A percentile compares a stretch with the other conserved stretches of the same genome.
These are phyloP conservation scores for Cephaloascus fragrans DNA, from an alignment of 805 yeast genomes.

Conservation along the genomic window DNA sequence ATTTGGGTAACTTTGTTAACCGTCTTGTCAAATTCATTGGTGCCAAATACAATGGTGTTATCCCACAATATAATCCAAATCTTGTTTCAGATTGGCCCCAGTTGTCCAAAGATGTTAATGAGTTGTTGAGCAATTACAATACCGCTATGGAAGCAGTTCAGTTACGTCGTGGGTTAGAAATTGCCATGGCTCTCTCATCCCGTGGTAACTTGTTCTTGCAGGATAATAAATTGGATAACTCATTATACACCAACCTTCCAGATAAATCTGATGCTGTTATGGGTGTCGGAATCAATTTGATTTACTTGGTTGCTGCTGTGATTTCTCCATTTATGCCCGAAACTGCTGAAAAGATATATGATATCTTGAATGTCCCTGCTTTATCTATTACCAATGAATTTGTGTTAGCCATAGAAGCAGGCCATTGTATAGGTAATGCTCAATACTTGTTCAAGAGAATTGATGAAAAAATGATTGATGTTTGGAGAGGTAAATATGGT, in stretches of 20 bases:
- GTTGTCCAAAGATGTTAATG: constrained; percentile 48
- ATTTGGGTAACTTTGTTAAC: constrained; percentile 94
- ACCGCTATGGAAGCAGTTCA: constrained; percentile 69
- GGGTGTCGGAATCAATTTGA: constrained; percentile 81
- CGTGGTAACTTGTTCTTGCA: constrained; percentile 94
- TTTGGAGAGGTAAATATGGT: constrained; percentile 81
- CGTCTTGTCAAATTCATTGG: constrained; percentile 83
- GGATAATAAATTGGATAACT: constrained; percentile 90
- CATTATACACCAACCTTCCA: constrained; percentile 65
- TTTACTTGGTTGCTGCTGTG: constrained; percentile 76
- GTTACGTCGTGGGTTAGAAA: constrained; percentile 82
- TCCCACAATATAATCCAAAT: constrained; percentile 54
- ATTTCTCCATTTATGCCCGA: constrained; percentile 89
- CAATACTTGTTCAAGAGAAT: constrained; percentile 88
- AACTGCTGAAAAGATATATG: constrained; percentile 56
- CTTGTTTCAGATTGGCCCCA: constrained; percentile 36
- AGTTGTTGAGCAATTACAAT: constrained; percentile 50
- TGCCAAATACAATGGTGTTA: constrained; percentile 86
- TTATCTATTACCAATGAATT: constrained; percentile 71
- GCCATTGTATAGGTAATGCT: constrained; percentile 86
- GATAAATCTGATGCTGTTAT: constrained; percentile 85
- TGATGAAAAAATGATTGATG: constrained; percentile 78
- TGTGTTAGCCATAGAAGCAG: constrained; percentile 56
- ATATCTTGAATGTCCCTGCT: constrained; percentile 76
- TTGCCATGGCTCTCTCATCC: constrained; percentile 84